Percentiles rank a stretch among this genome's conserved stretches.
Conservation (phyloP, 176 grass and related monocot species). For the Tillandsia fasciculata region DNA sequence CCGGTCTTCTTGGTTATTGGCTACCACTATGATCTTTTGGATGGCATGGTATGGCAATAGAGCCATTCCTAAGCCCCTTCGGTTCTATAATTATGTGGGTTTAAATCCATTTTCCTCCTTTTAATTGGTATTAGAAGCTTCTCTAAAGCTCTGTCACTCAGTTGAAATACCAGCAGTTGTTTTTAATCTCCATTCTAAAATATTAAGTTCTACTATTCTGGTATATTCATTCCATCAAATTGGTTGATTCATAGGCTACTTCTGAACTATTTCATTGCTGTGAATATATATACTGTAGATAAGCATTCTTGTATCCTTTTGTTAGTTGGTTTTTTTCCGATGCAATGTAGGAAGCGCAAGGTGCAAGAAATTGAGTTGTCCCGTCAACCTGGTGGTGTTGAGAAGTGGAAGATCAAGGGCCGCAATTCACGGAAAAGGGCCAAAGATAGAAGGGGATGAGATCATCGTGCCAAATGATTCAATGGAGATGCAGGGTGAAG, state of each 20-base stretch:
- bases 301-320: background rate
- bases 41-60: background rate
- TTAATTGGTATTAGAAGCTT: no score
- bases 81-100: no score
- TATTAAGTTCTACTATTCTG: background rate
- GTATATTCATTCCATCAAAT: background rate
- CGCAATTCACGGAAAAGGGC: conserved; percentile 54
- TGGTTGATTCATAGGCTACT: background rate
- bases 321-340: background rate
- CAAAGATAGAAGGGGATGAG: conserved; percentile 57
- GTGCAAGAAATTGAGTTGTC: conserved; percentile 56
- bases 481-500: background rate
- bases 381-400: conserved; percentile 37
- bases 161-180: background rate
- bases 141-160: no score
- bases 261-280: background rate
- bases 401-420: conserved; percentile 83
- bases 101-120: no score
- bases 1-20: background rate
- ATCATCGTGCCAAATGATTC: background rate
- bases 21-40: background rate
- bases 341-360: conserved; percentile 64
- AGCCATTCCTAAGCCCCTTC: background rate
- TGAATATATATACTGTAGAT: background rate
- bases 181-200: background rate